Evolutionary conservation across 768 basidiomycete species (phyloP).

Genomic region (Hericium rajendrae): DNA sequence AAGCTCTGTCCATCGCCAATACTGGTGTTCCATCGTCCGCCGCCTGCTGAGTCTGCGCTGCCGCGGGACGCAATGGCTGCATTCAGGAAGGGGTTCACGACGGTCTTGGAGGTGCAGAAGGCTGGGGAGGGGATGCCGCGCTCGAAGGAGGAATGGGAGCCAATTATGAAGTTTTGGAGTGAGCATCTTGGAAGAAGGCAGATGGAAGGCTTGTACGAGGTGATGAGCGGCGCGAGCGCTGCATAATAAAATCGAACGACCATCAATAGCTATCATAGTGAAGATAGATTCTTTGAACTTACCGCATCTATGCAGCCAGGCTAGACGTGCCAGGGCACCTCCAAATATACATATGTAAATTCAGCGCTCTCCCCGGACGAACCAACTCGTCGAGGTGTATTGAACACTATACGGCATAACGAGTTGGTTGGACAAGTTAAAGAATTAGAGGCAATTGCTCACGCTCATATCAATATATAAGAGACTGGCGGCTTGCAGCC

Average conservation of each 20-base stretch:
- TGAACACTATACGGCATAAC: no score
- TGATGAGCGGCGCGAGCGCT: slow-evolving; percentile 32
- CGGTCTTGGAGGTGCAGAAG: slow-evolving; percentile 40
- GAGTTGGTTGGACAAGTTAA: no score
- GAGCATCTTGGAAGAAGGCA: slow-evolving; percentile 47
- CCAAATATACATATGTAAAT: background rate
- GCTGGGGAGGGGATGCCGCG: slow-evolving; percentile 60
- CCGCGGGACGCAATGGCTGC: slow-evolving; percentile 36
- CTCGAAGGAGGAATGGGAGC: slow-evolving; percentile 69
- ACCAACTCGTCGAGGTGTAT: no score
- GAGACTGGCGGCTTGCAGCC: no score
- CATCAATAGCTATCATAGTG: no score
- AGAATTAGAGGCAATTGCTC: no score
- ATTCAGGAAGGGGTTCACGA: slow-evolving; percentile 51
- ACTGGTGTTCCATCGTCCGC: slow-evolving; percentile 46
- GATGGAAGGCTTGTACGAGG: slow-evolving; percentile 56
- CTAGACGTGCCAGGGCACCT: background rate
- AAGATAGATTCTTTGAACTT: background rate
- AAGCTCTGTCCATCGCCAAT: slow-evolving; percentile 48
- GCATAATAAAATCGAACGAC: background rate
- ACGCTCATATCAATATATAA: no score
- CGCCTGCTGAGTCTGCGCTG: slow-evolving; percentile 36
- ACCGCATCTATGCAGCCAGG: background rate
- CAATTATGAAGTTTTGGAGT: slow-evolving; percentile 85
- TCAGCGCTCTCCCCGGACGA: no score